Evolutionary conservation across 2,329 filamentous ascomycete genomes (phyloP).

Genomic region (Dissoconium aciculare): DNA sequence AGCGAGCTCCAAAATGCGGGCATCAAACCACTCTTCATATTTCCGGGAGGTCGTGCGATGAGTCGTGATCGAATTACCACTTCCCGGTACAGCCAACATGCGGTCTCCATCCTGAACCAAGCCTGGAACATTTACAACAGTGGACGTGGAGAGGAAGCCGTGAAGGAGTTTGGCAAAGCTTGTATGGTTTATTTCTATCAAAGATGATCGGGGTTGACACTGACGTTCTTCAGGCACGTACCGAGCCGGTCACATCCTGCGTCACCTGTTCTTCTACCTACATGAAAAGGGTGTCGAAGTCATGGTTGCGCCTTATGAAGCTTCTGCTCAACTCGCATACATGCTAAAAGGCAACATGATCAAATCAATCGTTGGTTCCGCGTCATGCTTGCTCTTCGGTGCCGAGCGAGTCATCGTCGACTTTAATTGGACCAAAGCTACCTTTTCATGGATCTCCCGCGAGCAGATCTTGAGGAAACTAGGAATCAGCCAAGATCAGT

Average conservation of each 20-base stretch:
- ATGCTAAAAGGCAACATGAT: conserved; percentile 56
- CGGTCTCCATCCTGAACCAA: conserved; percentile 24
- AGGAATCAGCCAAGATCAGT: conserved; percentile 54
- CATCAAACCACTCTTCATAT: conserved; percentile 75
- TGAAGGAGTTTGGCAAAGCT: conserved; percentile 71
- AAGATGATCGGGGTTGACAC: conserved; percentile 2
- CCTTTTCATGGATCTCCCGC: conserved; percentile 50
- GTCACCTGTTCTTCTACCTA: conserved; percentile 61
- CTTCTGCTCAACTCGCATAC: conserved; percentile 68
- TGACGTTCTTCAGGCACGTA: conserved; percentile 45
- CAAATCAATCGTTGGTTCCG: conserved; percentile 67
- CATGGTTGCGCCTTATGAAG: conserved; percentile 73
- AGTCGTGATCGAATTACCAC: conserved; percentile 16
- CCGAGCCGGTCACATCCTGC: conserved; percentile 56
- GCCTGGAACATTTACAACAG: conserved; percentile 83
- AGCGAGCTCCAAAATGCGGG: conserved; percentile 50
- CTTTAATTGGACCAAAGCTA: conserved; percentile 51
- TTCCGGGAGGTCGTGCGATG: conserved; percentile 59
- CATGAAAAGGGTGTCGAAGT: conserved; percentile 51
- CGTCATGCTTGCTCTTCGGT: conserved; percentile 74
- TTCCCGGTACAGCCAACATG: conserved; percentile 14
- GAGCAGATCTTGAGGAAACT: conserved; percentile 45
- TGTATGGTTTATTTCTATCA: conserved; percentile 37
- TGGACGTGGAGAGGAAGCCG: conserved; percentile 63
- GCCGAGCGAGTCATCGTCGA: conserved; percentile 57